Conservation (phyloP, 1,284 basidiomycete species). For the Phenoliferia sp. region DNA sequence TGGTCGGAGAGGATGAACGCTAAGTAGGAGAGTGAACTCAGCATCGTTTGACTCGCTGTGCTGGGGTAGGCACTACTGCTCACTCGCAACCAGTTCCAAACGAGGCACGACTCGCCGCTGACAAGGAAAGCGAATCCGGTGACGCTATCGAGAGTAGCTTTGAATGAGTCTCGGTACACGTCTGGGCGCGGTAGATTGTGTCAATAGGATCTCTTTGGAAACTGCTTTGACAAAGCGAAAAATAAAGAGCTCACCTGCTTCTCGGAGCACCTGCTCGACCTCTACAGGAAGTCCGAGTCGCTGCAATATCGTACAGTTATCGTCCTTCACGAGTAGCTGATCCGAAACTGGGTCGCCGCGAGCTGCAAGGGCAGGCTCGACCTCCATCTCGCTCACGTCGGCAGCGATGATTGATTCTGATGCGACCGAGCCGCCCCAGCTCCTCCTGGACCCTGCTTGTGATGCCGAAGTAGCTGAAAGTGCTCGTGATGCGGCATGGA, state of each 20-base stretch:
- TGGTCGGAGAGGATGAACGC: constrained; percentile 23
- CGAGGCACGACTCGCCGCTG: constrained; percentile 38
- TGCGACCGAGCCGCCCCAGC: constrained; percentile 4
- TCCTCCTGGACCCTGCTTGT: not conserved
- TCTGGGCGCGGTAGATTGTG: constrained; percentile 26
- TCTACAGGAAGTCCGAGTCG: constrained; percentile 21
- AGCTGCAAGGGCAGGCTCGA: constrained; percentile 1
- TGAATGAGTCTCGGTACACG: constrained; percentile 40
- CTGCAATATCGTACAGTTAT: constrained; percentile 19
- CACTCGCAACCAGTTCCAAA: constrained; percentile 47
- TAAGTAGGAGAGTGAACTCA: not conserved
- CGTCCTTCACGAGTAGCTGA: constrained; percentile 25
- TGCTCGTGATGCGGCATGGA: constrained; percentile 1
- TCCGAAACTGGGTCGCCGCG: constrained; percentile 1
- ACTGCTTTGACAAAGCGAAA: too few relatives aligned
- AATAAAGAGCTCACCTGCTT: constrained; percentile 12
- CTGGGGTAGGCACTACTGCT: not conserved
- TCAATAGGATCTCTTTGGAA: not conserved
- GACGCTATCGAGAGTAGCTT: constrained; percentile 40
- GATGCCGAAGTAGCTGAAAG: constrained; percentile 10
- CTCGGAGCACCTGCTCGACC: constrained; percentile 13
- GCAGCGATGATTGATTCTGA: too few relatives aligned
- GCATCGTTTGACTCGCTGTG: not conserved
- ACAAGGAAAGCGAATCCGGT: constrained; percentile 45
- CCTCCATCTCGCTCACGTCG: constrained; percentile 16